Evolutionary conservation across 805 yeast genomes (phyloP).

Genomic region (Pichia scutulata): DNA sequence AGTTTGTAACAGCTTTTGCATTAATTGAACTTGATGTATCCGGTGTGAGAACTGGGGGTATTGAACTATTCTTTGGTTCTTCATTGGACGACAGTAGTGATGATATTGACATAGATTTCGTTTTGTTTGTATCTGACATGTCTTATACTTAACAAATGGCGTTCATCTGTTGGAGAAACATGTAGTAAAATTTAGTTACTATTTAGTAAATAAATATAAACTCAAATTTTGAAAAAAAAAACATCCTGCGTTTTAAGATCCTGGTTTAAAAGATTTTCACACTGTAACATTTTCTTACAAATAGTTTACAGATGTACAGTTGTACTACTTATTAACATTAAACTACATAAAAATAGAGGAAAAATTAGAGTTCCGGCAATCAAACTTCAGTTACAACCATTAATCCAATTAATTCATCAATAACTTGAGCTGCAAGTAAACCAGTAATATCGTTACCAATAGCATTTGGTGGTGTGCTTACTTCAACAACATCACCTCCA

Average conservation of each 20-base stretch:
- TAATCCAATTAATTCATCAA: conserved; percentile 41
- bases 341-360: neutral
- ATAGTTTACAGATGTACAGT: no score
- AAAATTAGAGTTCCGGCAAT: neutral
- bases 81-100: neutral
- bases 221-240: neutral
- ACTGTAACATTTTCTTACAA: neutral
- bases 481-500: conserved; percentile 76
- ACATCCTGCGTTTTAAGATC: neutral
- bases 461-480: conserved; percentile 53
- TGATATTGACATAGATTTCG: neutral
- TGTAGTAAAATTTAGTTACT: neutral
- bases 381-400: conserved; percentile 31
- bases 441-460: conserved; percentile 54
- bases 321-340: neutral
- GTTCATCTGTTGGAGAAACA: neutral
- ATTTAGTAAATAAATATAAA: no score
- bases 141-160: no score
- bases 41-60: neutral
- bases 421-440: conserved; percentile 57
- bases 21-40: neutral
- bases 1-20: neutral
- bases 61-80: neutral
- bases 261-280: neutral
- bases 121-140: neutral